These are phyloP conservation scores for Lipomyces kockii DNA, from an alignment of 805 yeast genomes.

Conservation along the genomic window DNA sequence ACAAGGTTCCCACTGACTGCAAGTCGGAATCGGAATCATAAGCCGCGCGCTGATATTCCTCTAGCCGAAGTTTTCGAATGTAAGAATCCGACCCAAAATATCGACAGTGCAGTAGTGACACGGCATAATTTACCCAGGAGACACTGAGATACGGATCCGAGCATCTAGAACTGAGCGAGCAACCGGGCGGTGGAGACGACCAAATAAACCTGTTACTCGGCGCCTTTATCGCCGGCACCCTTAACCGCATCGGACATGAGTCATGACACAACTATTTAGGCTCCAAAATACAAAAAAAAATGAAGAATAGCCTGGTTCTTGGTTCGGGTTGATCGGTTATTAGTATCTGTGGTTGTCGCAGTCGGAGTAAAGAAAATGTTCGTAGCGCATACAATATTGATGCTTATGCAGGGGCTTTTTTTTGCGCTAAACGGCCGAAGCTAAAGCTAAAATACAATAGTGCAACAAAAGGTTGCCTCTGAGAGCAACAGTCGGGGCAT, in stretches of 20 bases:
- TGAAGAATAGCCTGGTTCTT: too few relatives aligned
- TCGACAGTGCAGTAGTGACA: neutral
- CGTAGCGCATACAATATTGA: neutral
- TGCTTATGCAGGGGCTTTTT: neutral
- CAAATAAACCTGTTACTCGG: neutral
- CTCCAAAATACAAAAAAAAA: neutral
- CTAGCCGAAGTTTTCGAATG: neutral
- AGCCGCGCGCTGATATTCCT: neutral
- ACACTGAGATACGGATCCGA: neutral
- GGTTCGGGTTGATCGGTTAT: too few relatives aligned
- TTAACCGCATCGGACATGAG: slow-evolving; percentile 1
- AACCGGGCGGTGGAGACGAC: neutral
- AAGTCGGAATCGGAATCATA: neutral
- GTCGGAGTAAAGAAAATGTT: neutral
- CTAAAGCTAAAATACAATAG: neutral
- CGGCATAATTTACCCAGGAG: neutral
- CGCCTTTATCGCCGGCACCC: neutral
- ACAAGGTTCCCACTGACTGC: neutral
- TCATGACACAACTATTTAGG: neutral
- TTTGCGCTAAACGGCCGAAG: neutral
- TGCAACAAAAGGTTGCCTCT: neutral
- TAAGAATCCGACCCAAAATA: neutral
- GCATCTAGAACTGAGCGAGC: neutral
- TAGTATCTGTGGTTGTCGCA: neutral
- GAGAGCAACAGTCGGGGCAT: neutral